These are phyloP conservation scores for Durotheca rogersii DNA, from an alignment of 495 filamentous ascomycete genomes.

Conservation along the genomic window DNA sequence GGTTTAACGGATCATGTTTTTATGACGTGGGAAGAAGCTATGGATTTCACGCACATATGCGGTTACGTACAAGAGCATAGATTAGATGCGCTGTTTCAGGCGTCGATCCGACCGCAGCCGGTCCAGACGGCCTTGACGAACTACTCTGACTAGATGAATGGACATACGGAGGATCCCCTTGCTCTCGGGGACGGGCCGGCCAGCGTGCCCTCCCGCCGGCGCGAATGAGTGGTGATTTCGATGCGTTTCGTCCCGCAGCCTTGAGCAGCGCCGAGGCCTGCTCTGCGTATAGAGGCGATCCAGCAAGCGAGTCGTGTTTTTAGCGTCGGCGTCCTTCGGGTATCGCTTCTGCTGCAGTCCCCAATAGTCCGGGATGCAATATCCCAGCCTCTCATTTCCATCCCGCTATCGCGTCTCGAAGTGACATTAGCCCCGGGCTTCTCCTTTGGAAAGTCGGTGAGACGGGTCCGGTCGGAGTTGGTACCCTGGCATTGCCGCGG, in stretches of 20 bases:
- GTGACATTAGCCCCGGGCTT: no score
- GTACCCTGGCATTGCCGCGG: no score
- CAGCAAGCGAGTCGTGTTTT: no score
- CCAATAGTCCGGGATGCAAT: no score
- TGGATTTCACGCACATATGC: constrained; percentile 30
- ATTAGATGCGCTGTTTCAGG: constrained; percentile 27
- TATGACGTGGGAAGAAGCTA: constrained; percentile 36
- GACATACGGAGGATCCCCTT: constrained; percentile 13
- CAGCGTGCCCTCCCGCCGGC: constrained; percentile 13
- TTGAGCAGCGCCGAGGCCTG: not conserved
- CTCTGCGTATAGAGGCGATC: not conserved
- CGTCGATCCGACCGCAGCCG: constrained; percentile 12
- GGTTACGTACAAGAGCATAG: constrained; percentile 35
- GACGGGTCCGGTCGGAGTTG: no score
- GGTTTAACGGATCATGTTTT: constrained; percentile 34
- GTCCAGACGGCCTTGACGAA: constrained; percentile 25
- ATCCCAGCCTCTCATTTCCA: no score
- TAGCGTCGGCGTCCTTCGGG: no score
- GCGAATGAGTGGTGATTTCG: constrained; percentile 20
- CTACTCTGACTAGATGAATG: constrained; percentile 20
- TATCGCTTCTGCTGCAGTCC: no score
- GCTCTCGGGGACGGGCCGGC: constrained; percentile 13
- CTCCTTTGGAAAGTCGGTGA: no score
- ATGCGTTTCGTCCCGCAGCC: constrained; percentile 23
- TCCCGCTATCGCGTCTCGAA: no score